Evolutionary conservation across 2,329 filamentous ascomycete species (phyloP).

Genomic region (Neopestalotiopsis rosae): DNA sequence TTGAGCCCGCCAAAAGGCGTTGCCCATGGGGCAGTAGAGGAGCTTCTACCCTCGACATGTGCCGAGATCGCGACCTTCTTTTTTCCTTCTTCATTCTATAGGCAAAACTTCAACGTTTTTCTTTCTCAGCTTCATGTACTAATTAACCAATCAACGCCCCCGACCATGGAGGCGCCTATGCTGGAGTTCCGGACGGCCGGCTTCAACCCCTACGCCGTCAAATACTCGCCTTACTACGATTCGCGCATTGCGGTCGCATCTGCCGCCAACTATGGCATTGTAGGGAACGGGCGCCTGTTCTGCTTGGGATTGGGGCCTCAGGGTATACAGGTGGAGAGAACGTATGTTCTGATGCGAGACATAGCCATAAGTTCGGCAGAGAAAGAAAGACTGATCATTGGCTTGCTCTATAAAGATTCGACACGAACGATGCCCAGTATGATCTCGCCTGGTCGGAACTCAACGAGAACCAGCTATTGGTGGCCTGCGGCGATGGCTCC

Average conservation of each 20-base stretch:
- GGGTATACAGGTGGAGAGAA: conserved; percentile 85
- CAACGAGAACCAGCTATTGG: conserved; percentile 92
- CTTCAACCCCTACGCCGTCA: conserved; percentile 95
- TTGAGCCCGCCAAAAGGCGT: background rate
- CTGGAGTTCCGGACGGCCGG: conserved; percentile 93
- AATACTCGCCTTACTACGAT: conserved; percentile 98
- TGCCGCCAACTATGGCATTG: conserved; percentile 95
- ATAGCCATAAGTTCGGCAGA: background rate
- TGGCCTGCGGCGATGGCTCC: conserved; percentile 89
- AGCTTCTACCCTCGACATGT: background rate
- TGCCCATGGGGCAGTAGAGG: background rate
- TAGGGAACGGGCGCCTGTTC: conserved; percentile 92
- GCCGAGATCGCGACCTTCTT: background rate
- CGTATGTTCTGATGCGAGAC: conserved; percentile 50
- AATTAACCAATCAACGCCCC: background rate
- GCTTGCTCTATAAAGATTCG: conserved; percentile 66
- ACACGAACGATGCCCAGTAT: conserved; percentile 96
- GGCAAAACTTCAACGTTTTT: background rate
- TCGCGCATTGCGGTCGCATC: conserved; percentile 88
- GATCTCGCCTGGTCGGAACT: conserved; percentile 95
- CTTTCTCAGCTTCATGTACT: background rate
- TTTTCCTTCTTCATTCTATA: background rate
- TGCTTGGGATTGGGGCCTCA: conserved; percentile 81
- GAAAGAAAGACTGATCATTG: background rate
- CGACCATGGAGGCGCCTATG: conserved; percentile 62